A percentile compares a stretch with the other conserved stretches of the same genome.
phyloP scores from a whole-genome alignment of 495 filamentous ascomycete species.

The Aspergillus carlsbadensis region DNA sequence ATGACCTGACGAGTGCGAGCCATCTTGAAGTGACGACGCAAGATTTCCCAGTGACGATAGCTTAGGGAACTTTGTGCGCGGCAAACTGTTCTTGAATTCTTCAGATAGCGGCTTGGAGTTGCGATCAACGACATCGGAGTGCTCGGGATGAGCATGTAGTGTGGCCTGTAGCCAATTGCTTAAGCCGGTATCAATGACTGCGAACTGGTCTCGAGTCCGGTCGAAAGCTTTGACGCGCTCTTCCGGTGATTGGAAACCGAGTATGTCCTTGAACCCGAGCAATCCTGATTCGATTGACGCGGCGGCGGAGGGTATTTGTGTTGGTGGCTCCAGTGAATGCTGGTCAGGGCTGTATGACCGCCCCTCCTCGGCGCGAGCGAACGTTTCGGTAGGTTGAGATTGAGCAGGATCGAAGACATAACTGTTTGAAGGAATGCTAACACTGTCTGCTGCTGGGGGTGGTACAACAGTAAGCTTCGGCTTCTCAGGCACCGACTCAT shows the following conservation, averaged over 20 bases:
- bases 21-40: constrained; percentile 45
- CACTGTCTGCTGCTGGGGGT: constrained; percentile 14
- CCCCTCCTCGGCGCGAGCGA: constrained; percentile 10
- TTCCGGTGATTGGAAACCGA: constrained; percentile 55
- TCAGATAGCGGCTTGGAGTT: constrained; percentile 31
- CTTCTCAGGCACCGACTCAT: constrained; percentile 13
- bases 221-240: constrained; percentile 71
- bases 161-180: constrained; percentile 65
- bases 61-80: constrained; percentile 50
- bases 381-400: constrained; percentile 7
- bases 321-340: background rate
- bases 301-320: constrained; percentile 8
- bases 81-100: constrained; percentile 32
- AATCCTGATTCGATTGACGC: constrained; percentile 39
- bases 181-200: constrained; percentile 69
- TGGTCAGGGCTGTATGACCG: background rate
- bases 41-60: constrained; percentile 35
- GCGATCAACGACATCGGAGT: constrained; percentile 41
- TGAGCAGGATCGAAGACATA: constrained; percentile 13
- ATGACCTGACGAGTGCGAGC: constrained; percentile 35
- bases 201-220: constrained; percentile 67
- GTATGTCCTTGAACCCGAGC: constrained; percentile 68
- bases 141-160: constrained; percentile 50
- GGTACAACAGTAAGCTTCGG: constrained; percentile 27
- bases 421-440: constrained; percentile 17